Evolutionary conservation across 257 asterid genomes (phyloP).

Genomic region (Solanum ossicruentum): DNA sequence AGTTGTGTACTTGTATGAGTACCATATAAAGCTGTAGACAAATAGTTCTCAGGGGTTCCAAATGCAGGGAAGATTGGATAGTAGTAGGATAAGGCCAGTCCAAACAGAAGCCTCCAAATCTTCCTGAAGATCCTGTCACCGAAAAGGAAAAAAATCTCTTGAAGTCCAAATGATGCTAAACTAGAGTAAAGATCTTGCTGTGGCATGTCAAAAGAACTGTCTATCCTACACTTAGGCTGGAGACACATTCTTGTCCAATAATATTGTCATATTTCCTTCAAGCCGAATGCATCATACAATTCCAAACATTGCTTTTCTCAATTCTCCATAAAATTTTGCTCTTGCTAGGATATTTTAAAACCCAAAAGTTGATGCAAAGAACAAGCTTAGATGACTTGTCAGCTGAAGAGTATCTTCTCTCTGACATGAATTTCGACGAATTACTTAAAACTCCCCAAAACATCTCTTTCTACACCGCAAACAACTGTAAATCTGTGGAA

Average conservation of each 20-base stretch:
- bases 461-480: background rate
- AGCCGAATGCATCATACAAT: background rate
- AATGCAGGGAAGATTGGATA: background rate
- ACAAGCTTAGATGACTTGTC: background rate
- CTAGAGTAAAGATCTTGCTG: background rate
- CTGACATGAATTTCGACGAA: background rate
- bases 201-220: background rate
- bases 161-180: background rate
- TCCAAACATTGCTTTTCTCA: background rate
- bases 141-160: background rate
- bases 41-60: background rate
- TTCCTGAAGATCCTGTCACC: background rate
- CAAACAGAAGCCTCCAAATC: background rate
- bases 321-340: background rate
- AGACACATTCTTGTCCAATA: background rate
- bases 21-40: background rate
- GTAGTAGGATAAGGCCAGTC: background rate
- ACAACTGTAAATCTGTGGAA: background rate
- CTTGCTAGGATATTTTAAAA: background rate
- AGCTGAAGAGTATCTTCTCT: background rate
- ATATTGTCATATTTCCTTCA: background rate
- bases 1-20: background rate
- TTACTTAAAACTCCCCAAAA: background rate
- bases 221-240: background rate
- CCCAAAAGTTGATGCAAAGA: background rate